These are phyloP conservation scores for Calcarisporium arbuscula DNA, from an alignment of 2,329 filamentous ascomycete species.

Conservation along the genomic window DNA sequence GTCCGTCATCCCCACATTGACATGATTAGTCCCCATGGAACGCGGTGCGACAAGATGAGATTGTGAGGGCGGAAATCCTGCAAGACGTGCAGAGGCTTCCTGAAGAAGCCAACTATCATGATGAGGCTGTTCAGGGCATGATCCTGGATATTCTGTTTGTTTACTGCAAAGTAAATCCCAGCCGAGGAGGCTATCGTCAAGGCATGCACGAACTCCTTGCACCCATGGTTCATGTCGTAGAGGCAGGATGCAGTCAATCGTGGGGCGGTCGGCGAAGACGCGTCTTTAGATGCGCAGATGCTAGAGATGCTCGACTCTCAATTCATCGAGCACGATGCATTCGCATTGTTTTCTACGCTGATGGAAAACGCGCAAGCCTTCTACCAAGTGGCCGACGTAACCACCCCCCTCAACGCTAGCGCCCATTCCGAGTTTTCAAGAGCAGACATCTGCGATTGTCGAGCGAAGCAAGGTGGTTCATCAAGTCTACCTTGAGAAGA, in stretches of 20 bases:
- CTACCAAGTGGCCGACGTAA: slow-evolving; percentile 58
- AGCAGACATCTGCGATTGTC: slow-evolving; percentile 58
- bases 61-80: slow-evolving; percentile 77
- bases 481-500: slow-evolving; percentile 66
- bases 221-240: slow-evolving; percentile 77
- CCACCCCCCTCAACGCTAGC: slow-evolving; percentile 10
- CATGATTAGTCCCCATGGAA: slow-evolving; percentile 75
- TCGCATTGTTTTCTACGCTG: slow-evolving; percentile 73
- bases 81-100: slow-evolving; percentile 94
- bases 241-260: slow-evolving; percentile 71
- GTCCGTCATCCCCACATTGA: slow-evolving; percentile 3
- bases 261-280: slow-evolving; percentile 23
- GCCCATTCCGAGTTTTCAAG: slow-evolving; percentile 16
- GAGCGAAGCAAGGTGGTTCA: slow-evolving; percentile 83
- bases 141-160: slow-evolving; percentile 88
- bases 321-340: slow-evolving; percentile 86
- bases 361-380: slow-evolving; percentile 86
- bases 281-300: slow-evolving; percentile 46
- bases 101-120: slow-evolving; percentile 84
- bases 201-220: slow-evolving; percentile 97
- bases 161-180: slow-evolving; percentile 87
- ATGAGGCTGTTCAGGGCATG: slow-evolving; percentile 68
- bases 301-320: slow-evolving; percentile 61
- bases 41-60: slow-evolving; percentile 76
- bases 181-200: slow-evolving; percentile 85